Evolutionary conservation across 2,329 filamentous ascomycete genomes (phyloP).

Genomic region (Sporothrix brunneoviolacea): DNA sequence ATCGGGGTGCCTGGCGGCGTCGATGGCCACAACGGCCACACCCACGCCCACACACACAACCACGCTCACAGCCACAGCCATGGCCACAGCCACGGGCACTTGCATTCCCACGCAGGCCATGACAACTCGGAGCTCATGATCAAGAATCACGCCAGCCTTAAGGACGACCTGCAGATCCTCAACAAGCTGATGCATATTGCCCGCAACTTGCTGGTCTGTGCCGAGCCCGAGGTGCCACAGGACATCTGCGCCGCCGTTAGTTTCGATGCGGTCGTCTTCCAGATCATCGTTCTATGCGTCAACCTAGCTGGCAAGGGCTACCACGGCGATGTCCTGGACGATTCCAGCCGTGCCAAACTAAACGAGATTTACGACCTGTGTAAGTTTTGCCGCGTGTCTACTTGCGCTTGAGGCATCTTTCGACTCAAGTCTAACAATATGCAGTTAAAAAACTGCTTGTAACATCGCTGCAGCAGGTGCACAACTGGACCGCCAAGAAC

Average conservation of each 20-base stretch:
- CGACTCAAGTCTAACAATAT: constrained; percentile 17
- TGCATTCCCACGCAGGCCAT: constrained; percentile 25
- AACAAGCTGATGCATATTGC: constrained; percentile 64
- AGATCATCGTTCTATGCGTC: constrained; percentile 58
- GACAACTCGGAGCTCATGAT: constrained; percentile 58
- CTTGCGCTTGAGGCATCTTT: not conserved
- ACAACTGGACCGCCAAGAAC: constrained; percentile 64
- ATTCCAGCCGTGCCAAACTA: constrained; percentile 48
- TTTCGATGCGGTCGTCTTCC: constrained; percentile 60
- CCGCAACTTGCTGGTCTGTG: constrained; percentile 57
- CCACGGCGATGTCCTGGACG: constrained; percentile 56
- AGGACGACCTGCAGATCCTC: constrained; percentile 55
- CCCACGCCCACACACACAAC: not conserved
- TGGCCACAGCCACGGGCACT: constrained; percentile 28
- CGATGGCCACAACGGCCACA: constrained; percentile 1
- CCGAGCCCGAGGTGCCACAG: constrained; percentile 58
- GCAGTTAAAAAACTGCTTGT: constrained; percentile 60
- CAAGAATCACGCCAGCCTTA: constrained; percentile 53
- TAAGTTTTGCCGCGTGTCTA: no score
- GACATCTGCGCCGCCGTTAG: constrained; percentile 58
- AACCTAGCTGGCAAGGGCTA: constrained; percentile 63
- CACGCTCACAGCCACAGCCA: not conserved
- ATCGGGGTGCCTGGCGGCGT: not conserved
- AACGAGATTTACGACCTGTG: constrained; percentile 60
- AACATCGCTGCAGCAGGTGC: constrained; percentile 58